Base-by-base conservation (phyloP, 345 rosid species). In the Moringa oleifera region DNA sequence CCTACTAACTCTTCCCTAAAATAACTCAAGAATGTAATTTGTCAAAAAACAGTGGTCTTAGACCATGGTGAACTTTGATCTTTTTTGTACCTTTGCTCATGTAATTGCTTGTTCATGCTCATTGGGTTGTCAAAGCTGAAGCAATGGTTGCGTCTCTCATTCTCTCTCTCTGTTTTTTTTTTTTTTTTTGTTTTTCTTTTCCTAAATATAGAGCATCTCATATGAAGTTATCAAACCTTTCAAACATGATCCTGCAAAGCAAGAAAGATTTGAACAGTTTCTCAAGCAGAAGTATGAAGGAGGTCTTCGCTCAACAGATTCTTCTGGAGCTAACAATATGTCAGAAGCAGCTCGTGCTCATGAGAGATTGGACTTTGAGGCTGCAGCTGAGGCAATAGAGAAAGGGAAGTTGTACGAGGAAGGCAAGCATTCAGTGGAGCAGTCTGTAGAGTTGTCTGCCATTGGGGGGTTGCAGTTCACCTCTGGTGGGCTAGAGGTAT, bases 351-450 rank as follows among this genome's bases (percentile, higher is more conserved):
- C 81, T 76, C 97, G 97, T 76, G 99, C 97, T 37, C 95, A 74
- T 57, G 99, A 94, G 75, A 90, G 86, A 80, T 66, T 94, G 68
- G 97, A 94, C 68, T 94, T 94, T 77, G 99, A 94, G 84, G 89
- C 95, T 64, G 96, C 88, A 66, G 96, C 93, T 13, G 97, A 86
- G 68, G 95, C 91, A 75, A 72, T 90, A 64, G 87, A 86, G 71
- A 94, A 88, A 74, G 93, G 81, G 46, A 88, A 82, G 63, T 55
- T 60, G 67, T 77, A 73, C 68, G 74, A 78, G 71, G 87, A 82
- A 53, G 69, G 73, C 73, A 70, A 68, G 56, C 71, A 70, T 24
- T 74, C 79, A 58, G 51, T 58, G 1, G 78, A 78, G 72, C 73
- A 61, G 70, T 70, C 76, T 51, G 19, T 78, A 75, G 96, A 76